Percentiles rank a stretch among this genome's conserved stretches.
phyloP scores from a whole-genome alignment of 164 flowering plant genomes.

The Vitis rupestris region DNA sequence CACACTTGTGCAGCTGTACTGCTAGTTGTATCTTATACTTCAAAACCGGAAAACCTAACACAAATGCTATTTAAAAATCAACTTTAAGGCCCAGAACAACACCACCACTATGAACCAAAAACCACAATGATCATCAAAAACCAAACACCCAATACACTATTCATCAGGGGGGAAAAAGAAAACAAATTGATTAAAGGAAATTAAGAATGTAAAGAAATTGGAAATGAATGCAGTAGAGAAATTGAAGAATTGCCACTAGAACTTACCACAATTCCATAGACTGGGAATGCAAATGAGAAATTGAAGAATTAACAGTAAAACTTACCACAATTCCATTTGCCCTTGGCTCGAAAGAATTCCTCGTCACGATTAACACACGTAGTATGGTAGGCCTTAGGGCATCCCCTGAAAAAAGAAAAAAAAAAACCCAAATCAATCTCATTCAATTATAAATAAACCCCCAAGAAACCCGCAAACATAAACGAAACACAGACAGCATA shows the following conservation, averaged over 20 bases:
- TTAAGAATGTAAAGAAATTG: too few relatives aligned
- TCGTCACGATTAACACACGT: conserved; percentile 86
- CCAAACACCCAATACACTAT: neutral
- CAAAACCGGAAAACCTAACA: too few relatives aligned
- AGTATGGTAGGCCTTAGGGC: conserved; percentile 97
- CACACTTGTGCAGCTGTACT: too few relatives aligned
- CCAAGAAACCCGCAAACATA: neutral
- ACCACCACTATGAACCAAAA: neutral
- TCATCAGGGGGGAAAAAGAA: too few relatives aligned
- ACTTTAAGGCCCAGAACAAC: neutral
- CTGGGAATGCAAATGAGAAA: neutral
- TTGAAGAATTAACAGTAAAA: conserved; percentile 5
- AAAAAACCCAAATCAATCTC: neutral
- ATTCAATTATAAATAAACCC: neutral
- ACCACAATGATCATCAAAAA: neutral
- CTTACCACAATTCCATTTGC: conserved; percentile 96
- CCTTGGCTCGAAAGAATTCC: conserved; percentile 82
- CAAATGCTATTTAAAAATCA: too few relatives aligned
- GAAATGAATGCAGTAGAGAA: too few relatives aligned
- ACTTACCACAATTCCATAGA: neutral
- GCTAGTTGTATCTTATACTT: too few relatives aligned
- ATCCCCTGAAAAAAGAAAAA: conserved; percentile 55
- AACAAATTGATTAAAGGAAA: too few relatives aligned
- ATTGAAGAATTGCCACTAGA: too few relatives aligned
- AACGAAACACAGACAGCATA: conserved; percentile 1